These are phyloP conservation scores for Talaromyces pinophilus DNA, from an alignment of 2,329 filamentous ascomycete genomes.

Conservation along the genomic window DNA sequence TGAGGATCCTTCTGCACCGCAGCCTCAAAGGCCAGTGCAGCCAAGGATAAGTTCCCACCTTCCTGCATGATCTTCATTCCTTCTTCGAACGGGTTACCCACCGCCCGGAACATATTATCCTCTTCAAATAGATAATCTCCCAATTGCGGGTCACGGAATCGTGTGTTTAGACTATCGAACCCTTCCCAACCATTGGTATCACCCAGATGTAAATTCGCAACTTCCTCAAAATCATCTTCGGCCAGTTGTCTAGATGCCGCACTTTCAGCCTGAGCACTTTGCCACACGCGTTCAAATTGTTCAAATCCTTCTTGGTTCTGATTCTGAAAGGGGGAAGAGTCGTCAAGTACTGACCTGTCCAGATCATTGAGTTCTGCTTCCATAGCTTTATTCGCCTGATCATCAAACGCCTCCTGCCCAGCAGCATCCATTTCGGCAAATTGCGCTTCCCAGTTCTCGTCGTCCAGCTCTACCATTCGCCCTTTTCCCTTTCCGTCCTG, in stretches of 20 bases:
- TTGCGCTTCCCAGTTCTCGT: conserved; percentile 93
- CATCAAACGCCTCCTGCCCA: conserved; percentile 56
- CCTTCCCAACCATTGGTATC: conserved; percentile 79
- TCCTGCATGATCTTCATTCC: conserved; percentile 90
- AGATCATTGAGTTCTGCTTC: conserved; percentile 86
- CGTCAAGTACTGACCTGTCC: conserved; percentile 70
- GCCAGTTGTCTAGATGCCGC: conserved; percentile 58
- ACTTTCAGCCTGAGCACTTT: conserved; percentile 49
- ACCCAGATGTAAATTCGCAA: conserved; percentile 58
- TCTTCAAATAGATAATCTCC: conserved; percentile 94
- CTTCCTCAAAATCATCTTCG: conserved; percentile 58
- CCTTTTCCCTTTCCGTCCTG: conserved; percentile 69
- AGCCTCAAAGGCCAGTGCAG: conserved; percentile 91
- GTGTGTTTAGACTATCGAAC: conserved; percentile 70
- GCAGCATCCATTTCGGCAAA: conserved; percentile 79
- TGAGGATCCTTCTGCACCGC: conserved; percentile 86
- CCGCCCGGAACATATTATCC: conserved; percentile 82
- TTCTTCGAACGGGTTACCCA: conserved; percentile 85
- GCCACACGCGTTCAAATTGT: conserved; percentile 80
- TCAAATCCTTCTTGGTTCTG: conserved; percentile 61
- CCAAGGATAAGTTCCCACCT: conserved; percentile 89
- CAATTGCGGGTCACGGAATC: conserved; percentile 71
- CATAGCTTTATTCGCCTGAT: conserved; percentile 70
- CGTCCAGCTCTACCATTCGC: conserved; percentile 84
- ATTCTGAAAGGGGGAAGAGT: not conserved